These are phyloP conservation scores for Aspergillus caelatus DNA, from an alignment of 2,329 filamentous ascomycete genomes.

Conservation along the genomic window DNA sequence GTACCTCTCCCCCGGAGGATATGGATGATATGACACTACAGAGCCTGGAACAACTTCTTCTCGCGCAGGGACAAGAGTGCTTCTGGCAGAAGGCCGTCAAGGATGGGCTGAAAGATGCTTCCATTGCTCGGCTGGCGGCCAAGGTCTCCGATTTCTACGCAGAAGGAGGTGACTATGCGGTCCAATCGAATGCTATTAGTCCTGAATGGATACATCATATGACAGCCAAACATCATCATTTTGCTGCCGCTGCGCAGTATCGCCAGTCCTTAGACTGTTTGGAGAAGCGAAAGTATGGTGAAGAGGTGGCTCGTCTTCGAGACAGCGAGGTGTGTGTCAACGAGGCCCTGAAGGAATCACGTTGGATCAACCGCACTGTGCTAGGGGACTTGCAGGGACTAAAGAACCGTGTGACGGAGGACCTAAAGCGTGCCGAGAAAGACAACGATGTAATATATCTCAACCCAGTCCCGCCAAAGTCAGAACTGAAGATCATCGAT, in stretches of 20 bases:
- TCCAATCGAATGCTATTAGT: conserved; percentile 86
- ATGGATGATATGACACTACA: conserved; percentile 90
- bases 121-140: conserved; percentile 87
- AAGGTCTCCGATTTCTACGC: conserved; percentile 91
- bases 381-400: conserved; percentile 79
- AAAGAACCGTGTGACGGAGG: conserved; percentile 80
- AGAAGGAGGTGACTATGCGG: conserved; percentile 78
- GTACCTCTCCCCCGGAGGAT: conserved; percentile 84
- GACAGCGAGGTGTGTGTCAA: conserved; percentile 82
- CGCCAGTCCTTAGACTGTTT: conserved; percentile 86
- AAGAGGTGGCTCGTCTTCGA: conserved; percentile 83
- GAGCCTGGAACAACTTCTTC: conserved; percentile 77
- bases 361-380: conserved; percentile 80
- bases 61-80: conserved; percentile 94
- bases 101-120: conserved; percentile 88
- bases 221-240: conserved; percentile 95
- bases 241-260: conserved; percentile 93
- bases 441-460: conserved; percentile 97
- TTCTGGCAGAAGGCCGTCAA: conserved; percentile 98
- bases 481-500: conserved; percentile 82
- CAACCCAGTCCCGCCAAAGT: conserved; percentile 79
- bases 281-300: conserved; percentile 92
- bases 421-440: conserved; percentile 88
- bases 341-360: conserved; percentile 82
- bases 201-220: conserved; percentile 98